Base-by-base conservation (phyloP, 345 rosid species). In the Lepidium sativum region DNA sequence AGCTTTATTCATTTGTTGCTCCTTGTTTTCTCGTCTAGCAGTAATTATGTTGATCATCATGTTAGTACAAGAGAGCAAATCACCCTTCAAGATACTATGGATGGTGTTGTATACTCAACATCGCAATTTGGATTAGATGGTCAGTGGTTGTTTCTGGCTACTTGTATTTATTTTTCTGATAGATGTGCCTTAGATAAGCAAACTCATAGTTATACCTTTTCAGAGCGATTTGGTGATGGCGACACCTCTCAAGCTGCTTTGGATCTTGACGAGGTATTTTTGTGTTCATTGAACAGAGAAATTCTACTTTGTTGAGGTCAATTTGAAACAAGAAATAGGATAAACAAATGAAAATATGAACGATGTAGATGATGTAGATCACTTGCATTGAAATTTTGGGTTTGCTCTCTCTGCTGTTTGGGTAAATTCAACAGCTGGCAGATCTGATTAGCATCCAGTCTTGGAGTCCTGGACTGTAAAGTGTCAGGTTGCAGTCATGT, bases 171-270 rank as follows among this genome's bases (percentile, higher is more conserved):
- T 23, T 65, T 57, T 55, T 56, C 60, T 41, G 11, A 23, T 31
- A 49, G 39, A 4, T 23, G 53, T 68, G 15, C 44, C 42, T 59
- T 51, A 33, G 21, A 54, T 45, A 21, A 69, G 17, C n/a, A 57
- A 44, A 20, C 17, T 72, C 21, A 50, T 25, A 29, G 60, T 66
- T 49, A 42, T 51, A 54, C 76, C 20, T 60, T 81, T 77, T 56
- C 82, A 91, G 99, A 95, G 83, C 82, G 97, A 32, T 95, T 95
- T 83, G 97, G 96, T 69, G 99, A 95, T 73, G 99, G 96, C 31
- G 99, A 91, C 62, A 78, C 95, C 70, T 82, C 95, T 81, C 96
- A 95, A 70, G 86, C 83, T 78, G 88, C 80, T 72, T 80, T 88
- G 69, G 96, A 89, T 74, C 96, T 88, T 68, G 96, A 88, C 45